phyloP scores from a whole-genome alignment of 768 basidiomycete genomes.

The Leccinum disarticulatum region DNA sequence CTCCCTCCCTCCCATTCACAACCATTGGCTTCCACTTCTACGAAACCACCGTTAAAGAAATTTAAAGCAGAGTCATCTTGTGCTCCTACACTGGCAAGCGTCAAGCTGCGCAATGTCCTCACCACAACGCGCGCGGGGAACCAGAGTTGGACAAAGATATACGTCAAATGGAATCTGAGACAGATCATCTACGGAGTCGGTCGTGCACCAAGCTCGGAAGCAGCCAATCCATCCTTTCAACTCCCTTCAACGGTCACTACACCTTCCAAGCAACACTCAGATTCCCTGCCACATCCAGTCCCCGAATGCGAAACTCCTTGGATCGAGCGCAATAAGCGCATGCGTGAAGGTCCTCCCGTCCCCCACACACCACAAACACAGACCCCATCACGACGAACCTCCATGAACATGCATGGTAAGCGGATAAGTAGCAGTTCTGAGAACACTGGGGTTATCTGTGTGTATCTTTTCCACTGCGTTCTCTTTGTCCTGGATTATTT shows the following conservation, averaged over 20 bases:
- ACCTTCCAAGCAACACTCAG: constrained; percentile 37
- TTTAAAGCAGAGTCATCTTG: constrained; percentile 47
- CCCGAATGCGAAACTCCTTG: constrained; percentile 62
- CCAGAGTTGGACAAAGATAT: constrained; percentile 64
- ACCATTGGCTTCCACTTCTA: constrained; percentile 26
- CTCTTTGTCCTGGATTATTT: constrained; percentile 36
- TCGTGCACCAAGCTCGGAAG: constrained; percentile 53
- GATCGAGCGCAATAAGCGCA: constrained; percentile 61
- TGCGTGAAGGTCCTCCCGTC: constrained; percentile 47
- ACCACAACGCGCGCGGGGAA: constrained; percentile 44
- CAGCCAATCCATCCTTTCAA: constrained; percentile 37
- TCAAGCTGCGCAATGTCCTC: constrained; percentile 37
- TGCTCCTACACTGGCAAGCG: constrained; percentile 31
- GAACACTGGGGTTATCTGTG: constrained; percentile 69
- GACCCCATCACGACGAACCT: constrained; percentile 52
- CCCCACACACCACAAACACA: constrained; percentile 32
- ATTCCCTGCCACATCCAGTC: constrained; percentile 50
- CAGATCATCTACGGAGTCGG: constrained; percentile 58
- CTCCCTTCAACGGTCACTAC: constrained; percentile 36
- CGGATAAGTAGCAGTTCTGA: constrained; percentile 71
- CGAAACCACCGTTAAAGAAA: constrained; percentile 58
- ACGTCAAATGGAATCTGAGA: constrained; percentile 72
- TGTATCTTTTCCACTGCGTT: constrained; percentile 32
- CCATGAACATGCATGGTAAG: constrained; percentile 66
- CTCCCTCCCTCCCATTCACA: constrained; percentile 29